These are phyloP conservation scores for Melampsora larici-populina DNA, from an alignment of 1,284 basidiomycete species.

Conservation along the genomic window DNA sequence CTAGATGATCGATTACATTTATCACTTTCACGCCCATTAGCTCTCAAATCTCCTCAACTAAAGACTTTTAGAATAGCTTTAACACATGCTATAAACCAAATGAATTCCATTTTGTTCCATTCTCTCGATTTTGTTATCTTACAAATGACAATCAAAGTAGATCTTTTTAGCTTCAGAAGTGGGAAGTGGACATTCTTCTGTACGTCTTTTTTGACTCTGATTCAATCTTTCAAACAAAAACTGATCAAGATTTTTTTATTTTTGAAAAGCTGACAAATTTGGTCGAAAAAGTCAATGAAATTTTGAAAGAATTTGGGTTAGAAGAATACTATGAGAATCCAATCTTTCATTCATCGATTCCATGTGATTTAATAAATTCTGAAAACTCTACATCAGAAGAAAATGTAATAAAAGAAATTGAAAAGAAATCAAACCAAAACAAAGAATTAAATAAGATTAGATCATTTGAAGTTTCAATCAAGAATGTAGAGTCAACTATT, in stretches of 20 bases:
- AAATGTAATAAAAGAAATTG: too few relatives aligned
- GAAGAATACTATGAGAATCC: not conserved
- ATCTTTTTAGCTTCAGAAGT: conserved; percentile 25
- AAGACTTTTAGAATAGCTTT: too few relatives aligned
- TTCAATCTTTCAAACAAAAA: too few relatives aligned
- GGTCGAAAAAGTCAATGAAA: too few relatives aligned
- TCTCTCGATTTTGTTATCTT: conserved; percentile 4
- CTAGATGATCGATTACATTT: not conserved
- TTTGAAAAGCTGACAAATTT: not conserved
- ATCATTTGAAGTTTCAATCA: too few relatives aligned
- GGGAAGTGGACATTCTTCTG: conserved; percentile 27
- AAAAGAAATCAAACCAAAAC: too few relatives aligned
- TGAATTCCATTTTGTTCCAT: not conserved
- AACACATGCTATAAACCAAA: not conserved
- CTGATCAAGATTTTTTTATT: not conserved
- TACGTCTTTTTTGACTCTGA: not conserved
- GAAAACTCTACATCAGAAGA: too few relatives aligned
- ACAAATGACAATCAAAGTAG: conserved; percentile 15
- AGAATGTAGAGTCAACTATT: too few relatives aligned
- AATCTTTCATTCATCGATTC: not conserved
- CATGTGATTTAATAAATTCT: not conserved
- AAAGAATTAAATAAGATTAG: too few relatives aligned
- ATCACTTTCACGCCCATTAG: not conserved
- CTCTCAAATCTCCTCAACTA: not conserved
- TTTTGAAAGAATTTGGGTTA: too few relatives aligned